A percentile compares a stretch with the other conserved stretches of the same genome.
Evolutionary conservation across 1,284 basidiomycete genomes (phyloP).

Genomic region (Coniferiporia sulphurascens): DNA sequence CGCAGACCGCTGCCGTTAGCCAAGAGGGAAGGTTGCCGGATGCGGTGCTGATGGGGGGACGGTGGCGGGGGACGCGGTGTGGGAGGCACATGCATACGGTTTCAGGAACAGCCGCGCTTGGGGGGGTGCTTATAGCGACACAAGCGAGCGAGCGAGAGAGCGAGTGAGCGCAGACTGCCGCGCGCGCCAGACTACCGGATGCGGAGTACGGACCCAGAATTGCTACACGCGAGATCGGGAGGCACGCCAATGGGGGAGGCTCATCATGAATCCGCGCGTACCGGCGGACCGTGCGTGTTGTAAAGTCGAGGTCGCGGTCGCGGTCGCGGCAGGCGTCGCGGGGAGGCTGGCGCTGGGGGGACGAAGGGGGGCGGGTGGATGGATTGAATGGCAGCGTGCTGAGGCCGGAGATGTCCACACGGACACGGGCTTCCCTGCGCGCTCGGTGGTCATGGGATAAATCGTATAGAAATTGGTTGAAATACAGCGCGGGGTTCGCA

Average conservation of each 20-base stretch:
- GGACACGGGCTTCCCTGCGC: background rate
- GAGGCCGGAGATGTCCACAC: background rate
- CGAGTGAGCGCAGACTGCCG: too few species aligned
- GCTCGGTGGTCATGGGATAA: background rate
- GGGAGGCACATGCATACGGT: too few species aligned
- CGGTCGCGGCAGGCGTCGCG: background rate
- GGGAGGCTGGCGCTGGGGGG: background rate
- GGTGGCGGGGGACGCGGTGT: too few species aligned
- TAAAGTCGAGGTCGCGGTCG: too few species aligned
- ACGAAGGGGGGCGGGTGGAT: background rate
- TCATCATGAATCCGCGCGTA: background rate
- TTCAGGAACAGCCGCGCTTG: too few species aligned
- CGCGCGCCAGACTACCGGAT: too few species aligned
- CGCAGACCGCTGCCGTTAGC: background rate
- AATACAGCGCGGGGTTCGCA: background rate
- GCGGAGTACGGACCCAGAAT: too few species aligned
- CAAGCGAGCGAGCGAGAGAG: too few species aligned
- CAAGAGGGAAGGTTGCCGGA: too few species aligned
- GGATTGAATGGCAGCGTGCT: background rate
- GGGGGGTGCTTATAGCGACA: too few species aligned
- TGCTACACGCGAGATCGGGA: background rate
- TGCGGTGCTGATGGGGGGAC: too few species aligned
- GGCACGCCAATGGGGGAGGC: constrained; percentile 3
- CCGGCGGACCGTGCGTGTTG: background rate
- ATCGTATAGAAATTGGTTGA: background rate